phyloP scores from a whole-genome alignment of 2,329 filamentous ascomycete species.

The Microcyclospora pomicola region DNA sequence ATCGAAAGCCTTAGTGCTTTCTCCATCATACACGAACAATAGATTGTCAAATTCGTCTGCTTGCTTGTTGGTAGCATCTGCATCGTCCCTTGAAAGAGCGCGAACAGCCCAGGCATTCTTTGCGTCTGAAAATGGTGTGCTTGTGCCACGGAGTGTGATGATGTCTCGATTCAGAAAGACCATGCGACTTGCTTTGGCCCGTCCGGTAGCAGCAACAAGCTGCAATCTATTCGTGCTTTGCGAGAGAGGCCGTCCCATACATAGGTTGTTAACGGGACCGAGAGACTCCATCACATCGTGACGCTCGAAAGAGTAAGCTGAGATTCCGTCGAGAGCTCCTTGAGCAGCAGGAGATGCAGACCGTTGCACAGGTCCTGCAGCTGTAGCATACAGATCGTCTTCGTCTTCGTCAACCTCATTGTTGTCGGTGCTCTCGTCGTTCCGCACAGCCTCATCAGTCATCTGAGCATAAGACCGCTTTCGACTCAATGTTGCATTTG shows the following conservation, averaged over 20 bases:
- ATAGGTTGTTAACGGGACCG: constrained; percentile 63
- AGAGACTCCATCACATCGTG: constrained; percentile 67
- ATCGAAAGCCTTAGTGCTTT: constrained; percentile 16
- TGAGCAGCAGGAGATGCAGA: constrained; percentile 22
- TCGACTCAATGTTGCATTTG: constrained; percentile 46
- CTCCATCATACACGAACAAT: constrained; percentile 19
- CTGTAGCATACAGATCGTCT: constrained; percentile 51
- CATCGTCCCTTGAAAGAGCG: neutral
- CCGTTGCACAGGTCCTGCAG: constrained; percentile 30
- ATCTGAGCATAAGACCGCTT: constrained; percentile 50
- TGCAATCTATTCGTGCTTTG: constrained; percentile 30
- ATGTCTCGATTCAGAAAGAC: constrained; percentile 67
- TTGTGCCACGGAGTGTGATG: constrained; percentile 55
- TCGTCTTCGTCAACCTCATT: constrained; percentile 41
- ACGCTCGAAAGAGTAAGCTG: constrained; percentile 51
- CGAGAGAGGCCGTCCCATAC: constrained; percentile 45
- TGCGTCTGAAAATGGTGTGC: constrained; percentile 58
- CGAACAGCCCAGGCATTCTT: constrained; percentile 68
- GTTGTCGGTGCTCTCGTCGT: constrained; percentile 44
- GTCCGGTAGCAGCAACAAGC: constrained; percentile 45
- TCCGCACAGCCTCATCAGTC: constrained; percentile 35
- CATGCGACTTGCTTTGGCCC: constrained; percentile 53
- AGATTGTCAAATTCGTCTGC: constrained; percentile 11
- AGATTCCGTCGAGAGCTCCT: constrained; percentile 42
- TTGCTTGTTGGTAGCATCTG: neutral